phyloP scores from a whole-genome alignment of 805 yeast genomes.

The Yamadazyma akitaensis region DNA sequence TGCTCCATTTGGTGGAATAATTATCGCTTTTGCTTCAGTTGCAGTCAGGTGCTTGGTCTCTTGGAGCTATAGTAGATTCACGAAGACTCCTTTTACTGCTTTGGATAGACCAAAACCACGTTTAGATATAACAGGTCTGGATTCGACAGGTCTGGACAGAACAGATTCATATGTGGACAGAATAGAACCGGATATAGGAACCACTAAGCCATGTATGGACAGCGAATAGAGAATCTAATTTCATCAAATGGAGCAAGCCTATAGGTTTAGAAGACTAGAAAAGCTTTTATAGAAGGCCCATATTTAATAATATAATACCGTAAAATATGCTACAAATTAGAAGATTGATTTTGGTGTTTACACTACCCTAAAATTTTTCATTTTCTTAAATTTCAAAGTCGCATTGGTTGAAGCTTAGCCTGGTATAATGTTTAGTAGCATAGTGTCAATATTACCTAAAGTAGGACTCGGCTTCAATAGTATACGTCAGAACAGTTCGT shows the following conservation, averaged over 20 bases:
- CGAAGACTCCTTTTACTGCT: slow-evolving; percentile 42
- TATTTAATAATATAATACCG: no score
- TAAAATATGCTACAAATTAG: not conserved
- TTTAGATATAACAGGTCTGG: not conserved
- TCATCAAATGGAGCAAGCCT: no score
- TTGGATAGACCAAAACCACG: slow-evolving; percentile 35
- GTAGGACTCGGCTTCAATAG: not conserved
- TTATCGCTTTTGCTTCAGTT: slow-evolving; percentile 53
- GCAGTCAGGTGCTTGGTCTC: slow-evolving; percentile 41
- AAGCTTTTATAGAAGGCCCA: no score
- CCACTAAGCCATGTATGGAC: not conserved
- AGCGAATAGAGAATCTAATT: no score
- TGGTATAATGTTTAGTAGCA: slow-evolving; percentile 1
- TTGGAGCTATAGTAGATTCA: slow-evolving; percentile 30
- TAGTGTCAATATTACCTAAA: slow-evolving; percentile 2
- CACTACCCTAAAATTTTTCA: slow-evolving; percentile 2
- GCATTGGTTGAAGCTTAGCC: not conserved
- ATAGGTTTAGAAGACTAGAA: no score
- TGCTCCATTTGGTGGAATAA: slow-evolving; percentile 79
- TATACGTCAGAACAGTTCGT: slow-evolving; percentile 8
- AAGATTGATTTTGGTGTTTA: not conserved
- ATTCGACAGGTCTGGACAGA: no score
- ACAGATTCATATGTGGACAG: not conserved
- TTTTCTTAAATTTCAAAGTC: not conserved
- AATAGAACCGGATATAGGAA: not conserved